These are phyloP conservation scores for Colletotrichum lindemuthianum DNA, from an alignment of 2,329 filamentous ascomycete species.

Conservation along the genomic window DNA sequence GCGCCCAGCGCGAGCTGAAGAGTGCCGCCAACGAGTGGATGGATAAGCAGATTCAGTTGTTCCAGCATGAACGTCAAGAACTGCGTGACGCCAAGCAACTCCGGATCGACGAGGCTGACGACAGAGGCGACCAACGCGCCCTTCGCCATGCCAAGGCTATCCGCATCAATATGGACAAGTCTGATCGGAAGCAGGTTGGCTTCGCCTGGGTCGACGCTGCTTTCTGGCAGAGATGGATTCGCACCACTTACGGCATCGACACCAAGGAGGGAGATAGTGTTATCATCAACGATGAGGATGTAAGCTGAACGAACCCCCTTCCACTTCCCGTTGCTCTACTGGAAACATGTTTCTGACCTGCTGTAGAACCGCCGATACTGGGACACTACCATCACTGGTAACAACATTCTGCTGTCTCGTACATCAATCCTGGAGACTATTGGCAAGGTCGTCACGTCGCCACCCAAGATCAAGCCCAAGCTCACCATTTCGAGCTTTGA, in stretches of 20 bases:
- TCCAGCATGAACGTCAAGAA: constrained; percentile 93
- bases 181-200: constrained; percentile 86
- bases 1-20: constrained; percentile 89
- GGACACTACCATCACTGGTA: constrained; percentile 90
- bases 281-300: constrained; percentile 96
- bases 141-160: constrained; percentile 89
- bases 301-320: constrained; percentile 61
- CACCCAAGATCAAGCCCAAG: constrained; percentile 79
- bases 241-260: constrained; percentile 93
- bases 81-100: constrained; percentile 94
- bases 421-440: constrained; percentile 92
- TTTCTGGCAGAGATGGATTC: constrained; percentile 98
- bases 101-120: constrained; percentile 94
- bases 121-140: constrained; percentile 89
- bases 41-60: constrained; percentile 91
- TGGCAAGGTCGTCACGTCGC: constrained; percentile 73
- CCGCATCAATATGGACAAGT: constrained; percentile 88
- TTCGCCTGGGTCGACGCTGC: constrained; percentile 98
- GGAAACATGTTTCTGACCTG: background rate
- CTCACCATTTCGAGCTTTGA: constrained; percentile 78
- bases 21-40: constrained; percentile 97
- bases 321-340: background rate
- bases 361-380: constrained; percentile 88
- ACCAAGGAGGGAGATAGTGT: constrained; percentile 89
- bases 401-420: constrained; percentile 87